Conservation (phyloP, 345 rosid species). For the Orychophragmus violaceus region DNA sequence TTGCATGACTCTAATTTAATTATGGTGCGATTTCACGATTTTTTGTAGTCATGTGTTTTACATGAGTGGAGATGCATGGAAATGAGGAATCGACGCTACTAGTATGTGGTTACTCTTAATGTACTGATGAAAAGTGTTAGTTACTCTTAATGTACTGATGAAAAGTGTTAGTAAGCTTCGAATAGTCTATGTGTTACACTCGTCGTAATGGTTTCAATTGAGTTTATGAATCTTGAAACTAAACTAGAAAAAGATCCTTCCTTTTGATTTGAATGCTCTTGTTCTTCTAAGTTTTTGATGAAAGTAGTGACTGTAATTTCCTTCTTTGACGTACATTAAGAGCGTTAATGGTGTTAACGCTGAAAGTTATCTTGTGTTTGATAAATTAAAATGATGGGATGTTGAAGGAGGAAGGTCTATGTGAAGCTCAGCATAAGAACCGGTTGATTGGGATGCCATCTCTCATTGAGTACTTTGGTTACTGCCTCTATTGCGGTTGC, state of each 20-base stretch:
- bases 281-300: background rate
- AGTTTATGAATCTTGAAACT: background rate
- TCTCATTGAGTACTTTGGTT: slow-evolving; percentile 78
- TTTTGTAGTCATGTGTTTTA: slow-evolving; percentile 91
- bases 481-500: slow-evolving; percentile 93
- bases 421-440: slow-evolving; percentile 80
- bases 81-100: slow-evolving; percentile 96
- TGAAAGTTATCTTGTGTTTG: slow-evolving; percentile 86
- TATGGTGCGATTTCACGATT: background rate
- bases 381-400: slow-evolving; percentile 84
- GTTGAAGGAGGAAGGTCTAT: slow-evolving; percentile 69
- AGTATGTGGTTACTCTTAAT: slow-evolving; percentile 39
- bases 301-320: background rate
- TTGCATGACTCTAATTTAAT: background rate
- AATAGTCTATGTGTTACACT: background rate
- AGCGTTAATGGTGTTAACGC: slow-evolving; percentile 90
- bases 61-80: slow-evolving; percentile 99
- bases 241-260: background rate
- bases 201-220: no score
- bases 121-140: background rate
- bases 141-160: no score
- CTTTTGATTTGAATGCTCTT: background rate
- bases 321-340: slow-evolving; percentile 36
- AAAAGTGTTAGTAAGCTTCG: background rate
- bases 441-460: slow-evolving; percentile 67